These are phyloP conservation scores for Jatropha curcas DNA, from an alignment of 345 rosid species.

Conservation along the genomic window DNA sequence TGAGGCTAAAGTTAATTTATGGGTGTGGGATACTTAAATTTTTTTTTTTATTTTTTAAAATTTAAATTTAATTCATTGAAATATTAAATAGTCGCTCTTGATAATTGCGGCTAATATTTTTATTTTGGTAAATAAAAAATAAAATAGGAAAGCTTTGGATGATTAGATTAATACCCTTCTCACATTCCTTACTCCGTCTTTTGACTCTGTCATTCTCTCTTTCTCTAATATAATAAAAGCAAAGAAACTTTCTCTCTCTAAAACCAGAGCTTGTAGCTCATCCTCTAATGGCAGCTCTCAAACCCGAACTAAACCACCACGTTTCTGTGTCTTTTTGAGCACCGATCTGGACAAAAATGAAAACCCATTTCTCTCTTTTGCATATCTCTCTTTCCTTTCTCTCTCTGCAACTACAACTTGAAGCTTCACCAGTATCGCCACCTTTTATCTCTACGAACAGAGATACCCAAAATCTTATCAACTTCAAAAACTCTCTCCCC, in stretches of 20 bases:
- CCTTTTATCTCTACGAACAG: conserved; percentile 12
- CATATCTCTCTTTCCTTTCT: conserved; percentile 7
- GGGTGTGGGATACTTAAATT: no score
- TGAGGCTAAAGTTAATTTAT: no score
- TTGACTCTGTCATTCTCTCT: conserved; percentile 26
- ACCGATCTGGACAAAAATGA: conserved; percentile 4
- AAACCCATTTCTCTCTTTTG: conserved; percentile 11
- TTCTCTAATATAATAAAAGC: no score
- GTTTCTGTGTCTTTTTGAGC: background rate
- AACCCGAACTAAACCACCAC: background rate
- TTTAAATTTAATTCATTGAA: no score
- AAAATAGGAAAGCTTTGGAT: no score
- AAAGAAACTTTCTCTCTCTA: background rate
- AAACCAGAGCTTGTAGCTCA: conserved; percentile 14
- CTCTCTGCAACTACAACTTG: conserved; percentile 1
- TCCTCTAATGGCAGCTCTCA: conserved; percentile 20
- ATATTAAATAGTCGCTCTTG: no score
- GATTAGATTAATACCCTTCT: conserved; percentile 71
- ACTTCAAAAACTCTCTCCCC: conserved; percentile 54
- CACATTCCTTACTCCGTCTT: conserved; percentile 39
- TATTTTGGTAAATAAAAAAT: no score
- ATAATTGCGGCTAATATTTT: conserved; percentile 75
- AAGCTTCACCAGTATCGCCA: background rate
- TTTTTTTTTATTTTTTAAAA: no score
- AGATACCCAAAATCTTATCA: conserved; percentile 59